Percentiles rank a stretch among this genome's conserved stretches.
Evolutionary conservation across 208 protist genomes (phyloP).

Genomic region (Trypanosoma avium): DNA sequence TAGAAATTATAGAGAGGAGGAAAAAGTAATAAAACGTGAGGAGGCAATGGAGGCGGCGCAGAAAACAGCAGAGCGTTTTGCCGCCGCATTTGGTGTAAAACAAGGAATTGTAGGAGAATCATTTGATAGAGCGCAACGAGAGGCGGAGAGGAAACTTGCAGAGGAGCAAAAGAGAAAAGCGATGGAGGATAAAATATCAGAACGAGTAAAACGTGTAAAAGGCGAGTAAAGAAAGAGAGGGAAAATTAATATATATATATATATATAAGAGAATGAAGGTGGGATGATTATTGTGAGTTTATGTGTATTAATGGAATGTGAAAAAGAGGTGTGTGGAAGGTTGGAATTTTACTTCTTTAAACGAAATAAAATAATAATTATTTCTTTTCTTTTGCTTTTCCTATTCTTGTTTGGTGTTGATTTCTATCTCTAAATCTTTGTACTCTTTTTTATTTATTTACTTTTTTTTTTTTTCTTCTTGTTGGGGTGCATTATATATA

Average conservation of each 20-base stretch:
- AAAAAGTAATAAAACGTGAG: constrained; percentile 28
- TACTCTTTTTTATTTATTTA: too few relatives aligned
- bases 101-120: constrained; percentile 25
- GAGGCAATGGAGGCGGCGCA: constrained; percentile 34
- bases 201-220: constrained; percentile 59
- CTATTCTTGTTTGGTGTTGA: too few relatives aligned
- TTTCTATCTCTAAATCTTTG: too few relatives aligned
- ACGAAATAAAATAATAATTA: too few relatives aligned
- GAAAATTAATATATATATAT: neutral
- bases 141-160: constrained; percentile 37
- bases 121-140: constrained; percentile 59
- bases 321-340: too few relatives aligned
- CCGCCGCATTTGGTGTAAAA: constrained; percentile 66
- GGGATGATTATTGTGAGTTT: too few relatives aligned
- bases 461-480: neutral
- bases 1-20: constrained; percentile 27
- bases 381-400: too few relatives aligned
- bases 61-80: constrained; percentile 77
- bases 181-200: constrained; percentile 67
- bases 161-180: constrained; percentile 48
- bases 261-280: neutral
- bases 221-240: neutral
- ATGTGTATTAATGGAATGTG: too few relatives aligned
- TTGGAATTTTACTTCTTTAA: too few relatives aligned
- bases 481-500: neutral